phyloP scores from a whole-genome alignment of 2,329 filamentous ascomycete genomes.

The Colletotrichum agaves region DNA sequence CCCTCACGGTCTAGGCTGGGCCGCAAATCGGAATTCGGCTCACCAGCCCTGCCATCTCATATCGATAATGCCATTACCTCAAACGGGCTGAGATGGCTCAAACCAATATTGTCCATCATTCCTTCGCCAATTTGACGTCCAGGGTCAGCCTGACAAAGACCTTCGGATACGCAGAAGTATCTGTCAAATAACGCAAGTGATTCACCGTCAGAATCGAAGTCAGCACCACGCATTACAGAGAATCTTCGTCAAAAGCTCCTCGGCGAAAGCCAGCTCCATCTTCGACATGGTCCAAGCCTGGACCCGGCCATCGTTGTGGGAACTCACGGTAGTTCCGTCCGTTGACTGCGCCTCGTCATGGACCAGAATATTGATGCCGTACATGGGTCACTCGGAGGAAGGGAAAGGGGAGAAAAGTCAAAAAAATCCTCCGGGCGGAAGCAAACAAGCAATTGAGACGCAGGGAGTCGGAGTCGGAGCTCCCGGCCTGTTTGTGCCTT shows the following conservation, averaged over 20 bases:
- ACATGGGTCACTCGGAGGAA: slow-evolving; percentile 17
- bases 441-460: slow-evolving; percentile 22
- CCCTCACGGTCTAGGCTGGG: not conserved
- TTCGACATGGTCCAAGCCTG: slow-evolving; percentile 3
- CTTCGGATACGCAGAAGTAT: too few species aligned
- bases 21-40: too few species aligned
- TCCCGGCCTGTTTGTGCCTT: slow-evolving; percentile 2
- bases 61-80: too few species aligned
- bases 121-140: too few species aligned
- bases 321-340: slow-evolving; percentile 22
- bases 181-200: too few species aligned
- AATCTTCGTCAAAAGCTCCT: not conserved
- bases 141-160: too few species aligned
- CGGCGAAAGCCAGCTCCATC: not conserved
- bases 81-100: too few species aligned
- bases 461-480: slow-evolving; percentile 28
- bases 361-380: slow-evolving; percentile 5
- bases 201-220: too few species aligned
- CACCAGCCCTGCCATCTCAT: too few species aligned
- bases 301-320: slow-evolving; percentile 8
- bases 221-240: not conserved
- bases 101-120: too few species aligned
- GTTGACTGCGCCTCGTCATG: slow-evolving; percentile 5
- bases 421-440: slow-evolving; percentile 25
- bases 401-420: not conserved